These are phyloP conservation scores for Kodamaea fukazawae DNA, from an alignment of 805 yeast genomes.

Conservation along the genomic window DNA sequence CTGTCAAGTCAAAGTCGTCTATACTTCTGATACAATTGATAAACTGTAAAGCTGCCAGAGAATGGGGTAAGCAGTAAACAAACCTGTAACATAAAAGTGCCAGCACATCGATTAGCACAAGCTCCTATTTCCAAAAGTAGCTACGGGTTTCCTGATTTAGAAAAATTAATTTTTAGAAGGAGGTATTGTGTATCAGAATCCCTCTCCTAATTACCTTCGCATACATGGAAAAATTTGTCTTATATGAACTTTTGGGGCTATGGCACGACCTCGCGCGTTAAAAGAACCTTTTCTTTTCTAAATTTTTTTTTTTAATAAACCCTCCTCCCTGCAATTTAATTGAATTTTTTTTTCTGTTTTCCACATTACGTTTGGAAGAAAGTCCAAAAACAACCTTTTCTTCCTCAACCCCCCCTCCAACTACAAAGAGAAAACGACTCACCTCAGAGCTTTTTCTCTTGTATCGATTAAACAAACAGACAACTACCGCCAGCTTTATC, in stretches of 20 bases:
- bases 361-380: conserved; percentile 5
- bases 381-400: conserved; percentile 6
- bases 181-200: conserved; percentile 1
- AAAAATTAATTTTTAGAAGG: neutral
- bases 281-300: neutral
- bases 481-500: conserved; percentile 5
- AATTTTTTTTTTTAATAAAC: conserved; percentile 7
- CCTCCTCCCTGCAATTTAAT: conserved; percentile 7
- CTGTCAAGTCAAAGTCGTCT: too few species aligned
- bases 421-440: conserved; percentile 7
- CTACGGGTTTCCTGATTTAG: neutral
- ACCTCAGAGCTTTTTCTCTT: conserved; percentile 6
- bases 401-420: conserved; percentile 5
- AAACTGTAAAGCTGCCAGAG: too few species aligned
- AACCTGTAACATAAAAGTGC: too few species aligned
- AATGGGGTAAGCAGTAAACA: too few species aligned
- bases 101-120: too few species aligned
- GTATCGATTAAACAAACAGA: conserved; percentile 8
- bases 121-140: too few species aligned
- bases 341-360: conserved; percentile 7
- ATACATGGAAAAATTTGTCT: conserved; percentile 2
- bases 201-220: conserved; percentile 6
- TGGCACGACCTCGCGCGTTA: conserved; percentile 4
- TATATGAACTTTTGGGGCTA: neutral
- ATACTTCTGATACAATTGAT: too few species aligned